Evolutionary conservation across 1,139 yeast genomes (phyloP).

Genomic region (Saccharomyces hybrid): DNA sequence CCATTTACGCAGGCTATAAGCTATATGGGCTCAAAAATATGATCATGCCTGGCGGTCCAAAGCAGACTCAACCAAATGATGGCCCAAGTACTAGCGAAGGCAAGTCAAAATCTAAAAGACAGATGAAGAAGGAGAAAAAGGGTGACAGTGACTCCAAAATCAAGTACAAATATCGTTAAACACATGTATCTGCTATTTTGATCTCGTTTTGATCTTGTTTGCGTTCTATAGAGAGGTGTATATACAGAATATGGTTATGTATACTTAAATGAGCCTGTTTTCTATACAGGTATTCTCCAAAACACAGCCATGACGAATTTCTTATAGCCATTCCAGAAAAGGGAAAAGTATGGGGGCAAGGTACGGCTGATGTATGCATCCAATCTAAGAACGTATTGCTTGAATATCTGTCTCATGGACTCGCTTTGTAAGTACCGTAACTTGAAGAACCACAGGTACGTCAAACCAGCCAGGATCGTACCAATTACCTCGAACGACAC

Average conservation of each 20-base stretch:
- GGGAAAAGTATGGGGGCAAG: conserved; percentile 9
- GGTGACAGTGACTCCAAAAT: conserved; percentile 26
- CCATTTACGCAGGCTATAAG: conserved; percentile 26
- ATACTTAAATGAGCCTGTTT: conserved; percentile 2
- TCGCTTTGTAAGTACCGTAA: conserved; percentile 22
- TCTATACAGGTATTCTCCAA: conserved; percentile 9
- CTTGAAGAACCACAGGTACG: conserved; percentile 26
- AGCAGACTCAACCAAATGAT: conserved; percentile 2
- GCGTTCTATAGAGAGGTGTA: not conserved
- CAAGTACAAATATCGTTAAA: conserved; percentile 11
- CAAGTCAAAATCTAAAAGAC: conserved; percentile 28
- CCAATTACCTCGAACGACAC: conserved; percentile 9
- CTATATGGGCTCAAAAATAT: conserved; percentile 21
- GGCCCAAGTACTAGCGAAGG: conserved; percentile 3
- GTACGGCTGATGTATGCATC: conserved; percentile 3
- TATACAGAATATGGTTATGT: conserved; percentile 1
- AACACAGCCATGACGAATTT: conserved; percentile 14
- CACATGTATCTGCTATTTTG: not conserved
- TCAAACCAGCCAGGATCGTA: conserved; percentile 12
- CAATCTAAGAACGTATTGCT: conserved; percentile 10
- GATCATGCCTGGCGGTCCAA: conserved; percentile 5
- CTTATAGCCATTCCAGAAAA: conserved; percentile 17
- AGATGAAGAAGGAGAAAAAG: conserved; percentile 28
- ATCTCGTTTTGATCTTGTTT: not conserved
- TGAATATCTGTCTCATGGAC: conserved; percentile 14